Evolutionary conservation across 208 protist genomes (phyloP).

Genomic region (Wallacemonas sp.): DNA sequence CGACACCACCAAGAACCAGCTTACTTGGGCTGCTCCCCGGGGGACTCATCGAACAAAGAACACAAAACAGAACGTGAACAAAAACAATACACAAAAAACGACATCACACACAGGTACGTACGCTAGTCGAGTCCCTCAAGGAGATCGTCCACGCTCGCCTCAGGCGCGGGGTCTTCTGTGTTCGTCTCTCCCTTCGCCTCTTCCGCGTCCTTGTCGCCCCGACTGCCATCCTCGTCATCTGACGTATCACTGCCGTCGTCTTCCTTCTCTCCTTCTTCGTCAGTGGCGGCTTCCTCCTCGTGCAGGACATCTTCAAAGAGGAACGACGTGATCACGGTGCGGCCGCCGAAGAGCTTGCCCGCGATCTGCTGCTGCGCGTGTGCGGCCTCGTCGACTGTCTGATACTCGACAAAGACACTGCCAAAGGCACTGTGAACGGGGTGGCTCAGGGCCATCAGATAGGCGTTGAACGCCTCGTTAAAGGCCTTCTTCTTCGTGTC

Average conservation of each 20-base stretch:
- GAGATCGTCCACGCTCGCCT: slow-evolving; percentile 2
- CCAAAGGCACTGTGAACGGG: slow-evolving; percentile 83
- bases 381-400: slow-evolving; percentile 82
- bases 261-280: slow-evolving; percentile 19
- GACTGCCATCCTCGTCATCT: background rate
- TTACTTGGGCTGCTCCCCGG: too few species aligned
- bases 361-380: slow-evolving; percentile 79
- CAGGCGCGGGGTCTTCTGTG: background rate
- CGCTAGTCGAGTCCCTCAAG: slow-evolving; percentile 3
- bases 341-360: slow-evolving; percentile 78
- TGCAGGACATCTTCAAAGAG: slow-evolving; percentile 84
- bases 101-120: too few species aligned
- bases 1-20: too few species aligned
- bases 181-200: background rate
- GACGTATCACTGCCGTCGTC: background rate
- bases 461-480: slow-evolving; percentile 48
- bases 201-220: background rate
- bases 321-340: slow-evolving; percentile 91
- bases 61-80: background rate
- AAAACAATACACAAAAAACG: too few species aligned
- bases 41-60: too few species aligned
- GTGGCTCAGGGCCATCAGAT: slow-evolving; percentile 63
- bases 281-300: slow-evolving; percentile 38
- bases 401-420: slow-evolving; percentile 87
- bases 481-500: slow-evolving; percentile 51